A percentile compares a stretch with the other conserved stretches of the same genome.
Conservation (phyloP, 139 green algal species). For the Ulvella scutata region DNA sequence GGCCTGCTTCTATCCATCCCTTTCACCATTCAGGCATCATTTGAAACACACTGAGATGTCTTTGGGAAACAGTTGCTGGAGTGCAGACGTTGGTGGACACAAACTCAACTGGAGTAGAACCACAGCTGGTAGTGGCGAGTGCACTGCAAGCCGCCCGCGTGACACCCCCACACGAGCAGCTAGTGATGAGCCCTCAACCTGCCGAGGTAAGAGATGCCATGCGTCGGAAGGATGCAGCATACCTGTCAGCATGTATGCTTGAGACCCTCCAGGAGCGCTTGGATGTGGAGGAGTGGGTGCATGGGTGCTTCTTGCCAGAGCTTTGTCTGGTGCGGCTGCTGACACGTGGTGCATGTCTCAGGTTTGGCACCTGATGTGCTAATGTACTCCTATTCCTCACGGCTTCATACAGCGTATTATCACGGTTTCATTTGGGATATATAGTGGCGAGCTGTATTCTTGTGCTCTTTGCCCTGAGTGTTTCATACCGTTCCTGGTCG, state of each 20-base stretch:
- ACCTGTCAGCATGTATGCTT: conserved; percentile 48
- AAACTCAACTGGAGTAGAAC: conserved; percentile 34
- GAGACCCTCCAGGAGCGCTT: conserved; percentile 72
- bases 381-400: too few species aligned
- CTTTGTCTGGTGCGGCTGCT: neutral
- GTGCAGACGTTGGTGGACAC: conserved; percentile 11
- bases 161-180: conserved; percentile 14
- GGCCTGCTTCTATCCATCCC: too few species aligned
- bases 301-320: conserved; percentile 15
- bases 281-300: conserved; percentile 43
- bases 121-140: conserved; percentile 30
- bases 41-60: neutral
- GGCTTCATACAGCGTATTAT: too few species aligned
- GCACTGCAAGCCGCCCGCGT: conserved; percentile 19
- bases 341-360: conserved; percentile 14
- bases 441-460: too few species aligned
- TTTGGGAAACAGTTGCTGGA: neutral
- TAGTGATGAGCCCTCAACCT: conserved; percentile 12
- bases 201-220: conserved; percentile 14
- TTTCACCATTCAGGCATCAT: too few species aligned
- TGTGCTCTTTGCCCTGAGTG: too few species aligned
- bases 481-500: too few species aligned
- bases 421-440: too few species aligned
- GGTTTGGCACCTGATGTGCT: too few species aligned
- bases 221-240: conserved; percentile 68